Evolutionary conservation across 2,329 filamentous ascomycete genomes (phyloP).

Genomic region (Aureobasidium mangrovei): DNA sequence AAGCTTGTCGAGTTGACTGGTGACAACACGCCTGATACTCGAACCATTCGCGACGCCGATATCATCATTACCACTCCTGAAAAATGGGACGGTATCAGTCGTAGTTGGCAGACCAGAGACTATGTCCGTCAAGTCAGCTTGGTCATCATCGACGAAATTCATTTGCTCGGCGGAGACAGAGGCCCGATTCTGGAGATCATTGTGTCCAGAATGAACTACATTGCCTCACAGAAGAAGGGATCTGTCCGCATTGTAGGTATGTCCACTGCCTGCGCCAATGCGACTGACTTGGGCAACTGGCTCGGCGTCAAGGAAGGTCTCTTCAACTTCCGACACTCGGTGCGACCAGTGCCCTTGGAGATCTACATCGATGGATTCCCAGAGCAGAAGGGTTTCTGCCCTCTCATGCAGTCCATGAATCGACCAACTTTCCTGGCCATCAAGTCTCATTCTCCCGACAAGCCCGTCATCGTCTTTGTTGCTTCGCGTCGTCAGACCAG

Average conservation of each 20-base stretch:
- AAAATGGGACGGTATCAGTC: slow-evolving; percentile 99
- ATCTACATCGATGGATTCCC: slow-evolving; percentile 98
- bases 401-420: slow-evolving; percentile 99
- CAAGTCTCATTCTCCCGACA: slow-evolving; percentile 90
- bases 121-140: slow-evolving; percentile 92
- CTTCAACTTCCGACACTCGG: slow-evolving; percentile 96
- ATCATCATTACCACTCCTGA: slow-evolving; percentile 99
- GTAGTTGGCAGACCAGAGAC: slow-evolving; percentile 95
- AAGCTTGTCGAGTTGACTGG: slow-evolving; percentile 92
- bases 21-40: slow-evolving; percentile 95
- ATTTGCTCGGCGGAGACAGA: slow-evolving; percentile 89
- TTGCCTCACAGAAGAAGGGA: slow-evolving; percentile 84
- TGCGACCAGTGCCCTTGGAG: slow-evolving; percentile 89
- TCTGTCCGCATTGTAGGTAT: slow-evolving; percentile 90
- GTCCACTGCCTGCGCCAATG: slow-evolving; percentile 97
- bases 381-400: slow-evolving; percentile 88
- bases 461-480: slow-evolving; percentile 97
- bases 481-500: slow-evolving; percentile 91
- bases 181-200: slow-evolving; percentile 98
- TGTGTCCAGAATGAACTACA: slow-evolving; percentile 91
- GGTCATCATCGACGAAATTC: slow-evolving; percentile 98
- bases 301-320: slow-evolving; percentile 88
- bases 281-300: slow-evolving; percentile 90
- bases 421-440: slow-evolving; percentile 92
- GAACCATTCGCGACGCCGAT: slow-evolving; percentile 90